Base-by-base conservation (phyloP, 257 asterid genomes). In the Hygrophila difformis region DNA sequence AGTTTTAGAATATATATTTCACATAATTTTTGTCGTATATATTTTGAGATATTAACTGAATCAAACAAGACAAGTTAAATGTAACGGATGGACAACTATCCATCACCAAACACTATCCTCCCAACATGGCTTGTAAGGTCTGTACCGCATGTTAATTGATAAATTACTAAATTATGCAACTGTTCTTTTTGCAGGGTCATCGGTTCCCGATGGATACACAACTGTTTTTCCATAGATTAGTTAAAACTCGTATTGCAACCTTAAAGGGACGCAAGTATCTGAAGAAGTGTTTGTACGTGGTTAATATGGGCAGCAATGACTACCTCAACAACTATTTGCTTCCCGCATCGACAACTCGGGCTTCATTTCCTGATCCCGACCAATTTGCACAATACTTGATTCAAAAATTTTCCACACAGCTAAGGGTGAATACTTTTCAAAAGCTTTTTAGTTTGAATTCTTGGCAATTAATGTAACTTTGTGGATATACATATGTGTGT, bases 271-370 rank as follows among this genome's bases (percentile, higher is more conserved):
- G 51, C 2, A 14, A 39, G 0, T 50, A 72, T 24, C 73, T 79
- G 1, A 41, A 40, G 12, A 39, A 44, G 36, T 83, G 94, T 28
- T 20, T 76, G 10, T 83, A 74, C 47, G 49, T 47, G 5, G 76
- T 79, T 3, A 57, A 66, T 29, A 71, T 69, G 0, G 94, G 94
- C 2, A 76, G 71, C 50, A 69, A 79, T 16, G 94, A 79, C 36
- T 83, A 83, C 58, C 43, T 76, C 1, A 76, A 74, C 72, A 74
- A 76, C 45, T 83, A 79, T 49, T 67, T 44, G 8, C 0, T 51
- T 19, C 69, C 72, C 5, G 3, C 33, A 11, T 69, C 69, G 17
- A 8, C 21, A 3, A 8, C 70, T 1, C 56, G 74, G 12, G n/a
- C n/a, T 12, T 10, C 2, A 11, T 56, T 0, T 40, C 23, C 46